phyloP scores from a whole-genome alignment of 2,329 filamentous ascomycete species.

The Diplodia scrobiculata region DNA sequence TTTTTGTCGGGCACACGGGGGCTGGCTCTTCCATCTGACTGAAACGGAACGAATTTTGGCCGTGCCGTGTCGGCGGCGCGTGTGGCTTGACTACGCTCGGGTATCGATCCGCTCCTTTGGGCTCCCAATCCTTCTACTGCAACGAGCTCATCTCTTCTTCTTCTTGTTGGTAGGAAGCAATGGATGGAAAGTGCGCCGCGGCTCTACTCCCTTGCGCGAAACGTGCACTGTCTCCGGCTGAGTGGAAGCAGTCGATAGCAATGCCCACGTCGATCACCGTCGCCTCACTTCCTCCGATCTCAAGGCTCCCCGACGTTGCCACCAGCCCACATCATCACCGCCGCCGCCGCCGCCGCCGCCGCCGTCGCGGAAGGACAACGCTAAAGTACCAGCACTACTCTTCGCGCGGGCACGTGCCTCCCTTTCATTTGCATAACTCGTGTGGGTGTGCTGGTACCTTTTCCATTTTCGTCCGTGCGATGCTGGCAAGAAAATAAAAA shows the following conservation, averaged over 20 bases:
- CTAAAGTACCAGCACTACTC: not conserved
- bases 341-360: too few relatives aligned
- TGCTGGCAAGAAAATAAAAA: not conserved
- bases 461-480: slow-evolving; percentile 11
- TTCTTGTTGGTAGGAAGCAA: not conserved
- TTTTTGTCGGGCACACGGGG: not conserved
- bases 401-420: not conserved
- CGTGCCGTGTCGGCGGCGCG: not conserved
- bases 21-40: not conserved
- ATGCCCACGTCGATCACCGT: not conserved
- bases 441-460: slow-evolving; percentile 5
- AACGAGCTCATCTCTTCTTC: too few relatives aligned
- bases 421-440: not conserved
- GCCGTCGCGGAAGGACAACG: not conserved
- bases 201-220: not conserved
- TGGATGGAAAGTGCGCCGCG: not conserved
- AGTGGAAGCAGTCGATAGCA: not conserved
- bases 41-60: not conserved
- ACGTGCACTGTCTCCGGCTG: not conserved
- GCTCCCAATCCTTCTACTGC: not conserved
- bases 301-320: not conserved
- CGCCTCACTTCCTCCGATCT: not conserved
- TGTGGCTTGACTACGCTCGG: not conserved
- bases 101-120: slow-evolving; percentile 20
- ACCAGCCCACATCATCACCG: not conserved